phyloP scores from a whole-genome alignment of 78 protist species.

The Neovahlkampfia damariscottae region DNA sequence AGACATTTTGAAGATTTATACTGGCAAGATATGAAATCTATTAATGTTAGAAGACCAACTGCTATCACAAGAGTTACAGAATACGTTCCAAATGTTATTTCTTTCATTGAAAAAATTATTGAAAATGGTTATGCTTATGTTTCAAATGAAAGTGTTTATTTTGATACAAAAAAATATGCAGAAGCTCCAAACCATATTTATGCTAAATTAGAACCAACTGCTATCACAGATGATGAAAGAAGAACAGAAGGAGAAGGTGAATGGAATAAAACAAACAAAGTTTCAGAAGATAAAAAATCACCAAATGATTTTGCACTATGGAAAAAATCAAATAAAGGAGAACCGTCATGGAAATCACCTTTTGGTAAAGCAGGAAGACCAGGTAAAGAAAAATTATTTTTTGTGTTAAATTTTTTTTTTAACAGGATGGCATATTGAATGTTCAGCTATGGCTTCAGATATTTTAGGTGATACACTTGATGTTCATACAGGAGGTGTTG shows the following conservation, averaged over 20 bases:
- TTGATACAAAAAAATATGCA: conserved; percentile 42
- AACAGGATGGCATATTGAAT: conserved; percentile 99
- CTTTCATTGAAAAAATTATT: conserved; percentile 64
- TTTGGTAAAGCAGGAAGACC: conserved; percentile 99
- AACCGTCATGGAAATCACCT: conserved; percentile 61
- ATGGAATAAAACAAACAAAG: conserved; percentile 13
- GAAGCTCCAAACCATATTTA: conserved; percentile 40
- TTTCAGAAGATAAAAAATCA: conserved; percentile 23
- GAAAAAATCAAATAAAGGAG: conserved; percentile 74
- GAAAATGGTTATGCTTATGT: conserved; percentile 74
- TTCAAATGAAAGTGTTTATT: conserved; percentile 66
- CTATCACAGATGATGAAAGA: conserved; percentile 30
- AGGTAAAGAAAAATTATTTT: no score
- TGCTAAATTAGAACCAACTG: conserved; percentile 63
- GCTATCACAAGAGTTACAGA: conserved; percentile 91
- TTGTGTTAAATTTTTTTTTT: no score
- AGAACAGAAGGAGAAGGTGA: conserved; percentile 57
- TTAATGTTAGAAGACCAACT: conserved; percentile 68
- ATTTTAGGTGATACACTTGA: conserved; percentile 59
- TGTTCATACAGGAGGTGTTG: conserved; percentile 93
- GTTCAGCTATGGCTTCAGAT: conserved; percentile 93
- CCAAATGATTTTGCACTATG: conserved; percentile 74
- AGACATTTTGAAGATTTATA: conserved; percentile 58
- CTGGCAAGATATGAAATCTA: conserved; percentile 71
- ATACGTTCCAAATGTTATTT: conserved; percentile 80